These are phyloP conservation scores for Jackrogersella minutella DNA, from an alignment of 495 filamentous ascomycete genomes.

Conservation along the genomic window DNA sequence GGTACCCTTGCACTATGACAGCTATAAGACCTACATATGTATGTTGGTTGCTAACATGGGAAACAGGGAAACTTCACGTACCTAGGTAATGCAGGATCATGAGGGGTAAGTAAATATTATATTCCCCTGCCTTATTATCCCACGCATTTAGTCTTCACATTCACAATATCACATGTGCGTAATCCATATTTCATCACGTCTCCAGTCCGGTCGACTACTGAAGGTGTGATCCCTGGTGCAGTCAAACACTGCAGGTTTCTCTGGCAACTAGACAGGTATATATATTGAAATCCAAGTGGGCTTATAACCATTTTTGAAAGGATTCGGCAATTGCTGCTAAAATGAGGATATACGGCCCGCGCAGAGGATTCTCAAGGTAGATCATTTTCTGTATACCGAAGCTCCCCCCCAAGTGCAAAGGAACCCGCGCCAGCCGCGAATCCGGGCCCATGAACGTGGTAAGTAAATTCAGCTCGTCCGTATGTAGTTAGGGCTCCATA, in stretches of 20 bases:
- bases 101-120: not conserved
- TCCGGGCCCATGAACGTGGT: not conserved
- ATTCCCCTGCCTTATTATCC: not conserved
- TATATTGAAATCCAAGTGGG: too few species aligned
- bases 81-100: not conserved
- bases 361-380: not conserved
- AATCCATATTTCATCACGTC: too few species aligned
- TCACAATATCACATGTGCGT: not conserved
- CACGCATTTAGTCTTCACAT: not conserved
- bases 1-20: not conserved
- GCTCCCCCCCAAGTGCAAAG: not conserved
- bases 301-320: too few species aligned
- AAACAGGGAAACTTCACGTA: not conserved
- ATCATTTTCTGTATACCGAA: not conserved
- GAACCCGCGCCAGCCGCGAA: constrained; percentile 4
- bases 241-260: too few species aligned
- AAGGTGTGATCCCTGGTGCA: too few species aligned
- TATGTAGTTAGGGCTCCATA: not conserved
- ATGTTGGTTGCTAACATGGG: not conserved
- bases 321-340: not conserved
- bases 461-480: constrained; percentile 4
- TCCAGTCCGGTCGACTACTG: too few species aligned
- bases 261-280: not conserved
- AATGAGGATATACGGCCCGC: not conserved
- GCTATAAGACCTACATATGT: too few species aligned